Conservation (phyloP, 2,329 filamentous ascomycete genomes). For the Mycosphaerelloides madeirae region DNA sequence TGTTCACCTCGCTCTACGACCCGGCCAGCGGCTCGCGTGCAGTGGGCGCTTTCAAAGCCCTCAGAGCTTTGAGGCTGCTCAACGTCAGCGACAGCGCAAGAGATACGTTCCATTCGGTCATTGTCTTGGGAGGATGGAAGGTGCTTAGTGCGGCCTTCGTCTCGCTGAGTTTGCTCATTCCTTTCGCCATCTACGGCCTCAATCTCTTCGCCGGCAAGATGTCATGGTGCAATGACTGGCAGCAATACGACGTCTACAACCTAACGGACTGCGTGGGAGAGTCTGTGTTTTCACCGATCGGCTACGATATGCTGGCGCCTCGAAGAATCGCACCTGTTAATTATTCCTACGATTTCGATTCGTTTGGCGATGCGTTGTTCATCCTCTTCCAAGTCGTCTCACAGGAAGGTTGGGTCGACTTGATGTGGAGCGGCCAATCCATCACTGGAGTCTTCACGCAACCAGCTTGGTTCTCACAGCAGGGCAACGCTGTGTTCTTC, state of each 20-base stretch:
- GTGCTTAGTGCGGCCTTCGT: slow-evolving; percentile 88
- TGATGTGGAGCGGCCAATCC: slow-evolving; percentile 77
- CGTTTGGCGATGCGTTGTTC: slow-evolving; percentile 89
- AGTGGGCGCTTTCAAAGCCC: slow-evolving; percentile 93
- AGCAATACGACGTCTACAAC: slow-evolving; percentile 48
- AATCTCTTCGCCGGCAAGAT: slow-evolving; percentile 87
- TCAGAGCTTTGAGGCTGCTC: slow-evolving; percentile 82
- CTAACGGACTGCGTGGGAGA: slow-evolving; percentile 79
- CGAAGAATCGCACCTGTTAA: slow-evolving; percentile 65
- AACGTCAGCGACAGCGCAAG: slow-evolving; percentile 95
- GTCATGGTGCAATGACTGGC: slow-evolving; percentile 69
- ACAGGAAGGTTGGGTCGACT: slow-evolving; percentile 94
- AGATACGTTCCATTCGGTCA: slow-evolving; percentile 94
- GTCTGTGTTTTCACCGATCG: slow-evolving; percentile 69
- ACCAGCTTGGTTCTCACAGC: slow-evolving; percentile 61
- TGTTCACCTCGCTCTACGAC: slow-evolving; percentile 73
- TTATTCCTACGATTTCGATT: slow-evolving; percentile 85
- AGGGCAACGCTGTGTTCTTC: slow-evolving; percentile 91
- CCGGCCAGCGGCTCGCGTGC: slow-evolving; percentile 83
- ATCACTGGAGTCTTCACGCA: slow-evolving; percentile 75
- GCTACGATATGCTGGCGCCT: slow-evolving; percentile 80
- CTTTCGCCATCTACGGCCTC: slow-evolving; percentile 92
- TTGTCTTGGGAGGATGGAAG: slow-evolving; percentile 91
- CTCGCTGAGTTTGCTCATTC: slow-evolving; percentile 87
- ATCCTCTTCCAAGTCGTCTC: slow-evolving; percentile 98